A percentile compares a stretch with the other conserved stretches of the same genome.
These are phyloP conservation scores for Rhodotorula diobovata DNA, from an alignment of 768 basidiomycete species.

Conservation along the genomic window DNA sequence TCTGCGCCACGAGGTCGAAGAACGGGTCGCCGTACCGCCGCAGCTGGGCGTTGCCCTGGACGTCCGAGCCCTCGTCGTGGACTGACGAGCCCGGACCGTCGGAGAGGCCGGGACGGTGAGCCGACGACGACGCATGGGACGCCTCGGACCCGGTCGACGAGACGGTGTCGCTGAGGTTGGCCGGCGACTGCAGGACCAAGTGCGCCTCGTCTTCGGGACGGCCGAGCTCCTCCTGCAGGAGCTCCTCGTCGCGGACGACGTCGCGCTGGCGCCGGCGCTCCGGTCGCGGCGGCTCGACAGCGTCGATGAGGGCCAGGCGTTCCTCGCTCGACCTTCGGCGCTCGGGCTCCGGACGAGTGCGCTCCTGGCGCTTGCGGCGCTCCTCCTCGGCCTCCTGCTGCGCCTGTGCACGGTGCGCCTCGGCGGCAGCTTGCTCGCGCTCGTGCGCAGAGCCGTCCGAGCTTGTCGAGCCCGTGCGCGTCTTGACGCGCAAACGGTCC, in stretches of 20 bases:
- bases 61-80: not conserved
- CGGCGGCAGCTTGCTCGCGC: not conserved
- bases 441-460: not conserved
- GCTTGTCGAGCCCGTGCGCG: slow-evolving; percentile 5
- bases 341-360: not conserved
- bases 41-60: not conserved
- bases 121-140: too few species aligned
- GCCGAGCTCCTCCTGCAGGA: not conserved
- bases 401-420: not conserved
- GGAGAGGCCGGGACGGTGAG: not conserved
- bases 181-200: not conserved
- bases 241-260: too few species aligned
- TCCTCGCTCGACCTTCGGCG: not conserved
- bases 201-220: not conserved
- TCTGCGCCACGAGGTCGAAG: not conserved
- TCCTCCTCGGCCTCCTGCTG: not conserved
- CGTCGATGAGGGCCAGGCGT: not conserved
- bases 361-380: not conserved
- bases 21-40: not conserved
- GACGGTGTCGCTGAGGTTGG: too few species aligned
- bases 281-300: not conserved
- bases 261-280: not conserved
- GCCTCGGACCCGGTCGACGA: too few species aligned
- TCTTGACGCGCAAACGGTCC: not conserved
- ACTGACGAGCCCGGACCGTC: too few species aligned